Evolutionary conservation across 805 yeast genomes (phyloP), one percentile per base, ranked within the genome.

Genomic region (Kluyveromyces siamensis): DNA sequence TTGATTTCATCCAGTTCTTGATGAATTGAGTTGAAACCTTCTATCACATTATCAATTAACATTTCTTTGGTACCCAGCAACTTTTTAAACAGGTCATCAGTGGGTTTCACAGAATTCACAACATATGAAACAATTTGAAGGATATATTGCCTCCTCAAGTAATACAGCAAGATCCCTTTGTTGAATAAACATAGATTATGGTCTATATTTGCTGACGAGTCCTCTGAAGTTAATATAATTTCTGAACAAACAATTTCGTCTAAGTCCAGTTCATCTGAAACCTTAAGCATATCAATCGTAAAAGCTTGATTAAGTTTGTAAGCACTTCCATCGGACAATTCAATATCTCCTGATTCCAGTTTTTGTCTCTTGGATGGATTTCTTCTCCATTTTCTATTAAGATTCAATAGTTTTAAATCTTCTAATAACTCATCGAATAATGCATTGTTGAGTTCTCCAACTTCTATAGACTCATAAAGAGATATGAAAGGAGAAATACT

Each of bases 161-260:
- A 86, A 62, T 77, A 88, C 9, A 80, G 73, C 6, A 84, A 76
- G 50, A 80, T 76, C 1, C 93, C 96, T 18, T 76, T 71, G 54
- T 84, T 89, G 8, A 73, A 52, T 30, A 77, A 61, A 2, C 72
- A 67, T 13, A 61, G 56, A 17, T 50, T 55, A 19, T 46, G 49
- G 21, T 56, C 54, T 13, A 44, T 18, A 11, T 41, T 49, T 4
- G 47, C 45, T 2, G 52, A 41, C n/a, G 55, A 35, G 30, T 51
- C 68, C 52, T 52, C 62, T 61, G 37, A 59, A 2, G 76, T 69
- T 10, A 67, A 68, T 56, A 90, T 71, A 27, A 87, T 60, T 59
- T 88, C 86, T 1, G 95, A 93, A 1, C 87, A 76, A 2, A 77
- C 71, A 27, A 85, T 46, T 62, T 91, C 97, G 64, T 91, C 95